These are phyloP conservation scores for Arxiozyma heterogenica DNA, from an alignment of 1,139 yeast genomes.

Conservation along the genomic window DNA sequence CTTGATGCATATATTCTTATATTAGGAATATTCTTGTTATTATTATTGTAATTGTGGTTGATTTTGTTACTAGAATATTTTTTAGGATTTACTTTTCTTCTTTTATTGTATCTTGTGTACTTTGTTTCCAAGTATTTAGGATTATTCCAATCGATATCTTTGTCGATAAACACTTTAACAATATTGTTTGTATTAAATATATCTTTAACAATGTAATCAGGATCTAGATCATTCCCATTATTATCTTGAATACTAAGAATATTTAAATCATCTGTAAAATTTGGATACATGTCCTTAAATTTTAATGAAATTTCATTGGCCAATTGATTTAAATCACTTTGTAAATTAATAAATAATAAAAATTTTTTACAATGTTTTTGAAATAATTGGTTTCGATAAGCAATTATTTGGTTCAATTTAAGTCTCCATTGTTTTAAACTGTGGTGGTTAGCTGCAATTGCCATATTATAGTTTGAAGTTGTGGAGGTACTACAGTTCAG, in stretches of 20 bases:
- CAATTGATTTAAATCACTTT: slow-evolving; percentile 37
- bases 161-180: slow-evolving; percentile 44
- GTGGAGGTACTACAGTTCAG: background rate
- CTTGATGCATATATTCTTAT: slow-evolving; percentile 31
- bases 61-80: background rate
- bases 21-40: slow-evolving; percentile 4
- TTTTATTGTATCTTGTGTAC: slow-evolving; percentile 11
- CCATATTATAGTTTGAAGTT: background rate
- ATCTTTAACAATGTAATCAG: slow-evolving; percentile 56
- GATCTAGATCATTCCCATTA: slow-evolving; percentile 64
- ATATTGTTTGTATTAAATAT: slow-evolving; percentile 48
- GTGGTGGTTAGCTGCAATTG: background rate
- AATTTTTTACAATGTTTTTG: slow-evolving; percentile 37
- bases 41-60: background rate
- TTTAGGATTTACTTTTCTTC: slow-evolving; percentile 15
- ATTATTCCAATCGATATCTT: slow-evolving; percentile 29
- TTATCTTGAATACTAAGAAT: slow-evolving; percentile 55
- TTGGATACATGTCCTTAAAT: slow-evolving; percentile 54
- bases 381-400: slow-evolving; percentile 1
- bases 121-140: slow-evolving; percentile 4
- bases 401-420: background rate
- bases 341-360: slow-evolving; percentile 48
- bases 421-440: background rate
- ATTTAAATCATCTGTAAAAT: slow-evolving; percentile 39
- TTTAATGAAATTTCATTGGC: slow-evolving; percentile 43